Evolutionary conservation across 1,284 basidiomycete genomes (phyloP), one percentile per base, ranked within the genome.

Genomic region (Ceratobasidium sp.): DNA sequence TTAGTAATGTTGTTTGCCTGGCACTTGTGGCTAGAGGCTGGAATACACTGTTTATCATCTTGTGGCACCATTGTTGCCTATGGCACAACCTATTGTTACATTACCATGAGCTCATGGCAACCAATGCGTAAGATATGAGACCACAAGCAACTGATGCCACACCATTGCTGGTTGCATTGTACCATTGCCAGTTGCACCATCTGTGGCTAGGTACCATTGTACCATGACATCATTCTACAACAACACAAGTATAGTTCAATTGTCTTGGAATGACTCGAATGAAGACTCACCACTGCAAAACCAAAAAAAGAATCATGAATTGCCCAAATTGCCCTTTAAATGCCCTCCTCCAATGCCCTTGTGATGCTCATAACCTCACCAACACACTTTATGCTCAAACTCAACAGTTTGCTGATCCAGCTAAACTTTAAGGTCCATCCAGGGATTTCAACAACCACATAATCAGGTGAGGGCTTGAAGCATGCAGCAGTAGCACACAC

Each of bases 351-450:
- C 81, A 99, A 99, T 13, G 96, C 98, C 80, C 97, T 89, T 32
- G 97, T 98, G 80, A 99, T 99, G 79, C 94, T 95, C 98, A 99
- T 99, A 76, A 99, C 97, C 85, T 99, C 98, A 76, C 97, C 97
- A 6, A 99, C 97, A 82, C 94, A 96, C 90, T 99, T 99, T 97
- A 99, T 98, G 84, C 94, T 95, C 80, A 93, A 95, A 83, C 94
- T 95, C 68, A 98, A 86, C 62, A 94, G 87, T 76, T 91, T 90
- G 83, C 94, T 96, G 80, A 98, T 96, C 57, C 96, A 90, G 81
- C 84, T 95, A 86, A 99, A 99, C 89, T 99, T 99, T 85, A 99
- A 86, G 85, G 99, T 97, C 97, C 97, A 99, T 79, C 97, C 92
- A 71, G 97, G 97, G 82, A 99, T 98, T 88, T 99, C 99, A 83